phyloP scores from a whole-genome alignment of 2,329 filamentous ascomycete species.

The Chaetothyriales sp. region DNA sequence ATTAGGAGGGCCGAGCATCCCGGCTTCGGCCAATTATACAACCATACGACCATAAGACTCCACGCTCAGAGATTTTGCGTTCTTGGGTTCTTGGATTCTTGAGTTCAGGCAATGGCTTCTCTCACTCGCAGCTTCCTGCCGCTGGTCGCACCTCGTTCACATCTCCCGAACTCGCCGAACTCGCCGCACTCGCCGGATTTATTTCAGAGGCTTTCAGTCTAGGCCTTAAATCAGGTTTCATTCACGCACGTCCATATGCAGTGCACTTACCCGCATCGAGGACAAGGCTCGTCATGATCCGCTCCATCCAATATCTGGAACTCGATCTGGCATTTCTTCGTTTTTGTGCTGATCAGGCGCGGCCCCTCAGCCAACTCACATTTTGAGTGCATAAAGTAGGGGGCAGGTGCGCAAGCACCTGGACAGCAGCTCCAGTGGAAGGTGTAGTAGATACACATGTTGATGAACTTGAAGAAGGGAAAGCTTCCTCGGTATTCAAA shows the following conservation, averaged over 20 bases:
- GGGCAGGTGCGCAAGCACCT: conserved; percentile 14
- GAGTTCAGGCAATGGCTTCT: neutral
- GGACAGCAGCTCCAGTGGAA: conserved; percentile 18
- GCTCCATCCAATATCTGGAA: conserved; percentile 16
- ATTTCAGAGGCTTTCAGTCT: neutral
- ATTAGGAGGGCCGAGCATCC: neutral
- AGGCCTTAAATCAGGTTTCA: neutral
- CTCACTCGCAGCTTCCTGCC: neutral
- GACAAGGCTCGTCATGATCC: conserved; percentile 15
- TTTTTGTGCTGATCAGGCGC: neutral
- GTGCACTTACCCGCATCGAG: conserved; percentile 13
- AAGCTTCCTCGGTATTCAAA: neutral
- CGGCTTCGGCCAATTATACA: neutral
- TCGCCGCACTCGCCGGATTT: neutral
- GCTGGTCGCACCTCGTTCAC: neutral
- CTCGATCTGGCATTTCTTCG: conserved; percentile 13
- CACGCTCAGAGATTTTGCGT: neutral
- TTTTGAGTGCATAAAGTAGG: conserved; percentile 16
- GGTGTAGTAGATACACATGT: conserved; percentile 17
- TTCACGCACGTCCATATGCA: neutral
- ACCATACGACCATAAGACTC: neutral
- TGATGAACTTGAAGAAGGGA: neutral
- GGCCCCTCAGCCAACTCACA: conserved; percentile 10
- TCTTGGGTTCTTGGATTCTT: too few relatives aligned
- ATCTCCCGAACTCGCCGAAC: neutral